Evolutionary conservation across 2,329 filamentous ascomycete genomes (phyloP).

Genomic region (Colletotrichum siamense): DNA sequence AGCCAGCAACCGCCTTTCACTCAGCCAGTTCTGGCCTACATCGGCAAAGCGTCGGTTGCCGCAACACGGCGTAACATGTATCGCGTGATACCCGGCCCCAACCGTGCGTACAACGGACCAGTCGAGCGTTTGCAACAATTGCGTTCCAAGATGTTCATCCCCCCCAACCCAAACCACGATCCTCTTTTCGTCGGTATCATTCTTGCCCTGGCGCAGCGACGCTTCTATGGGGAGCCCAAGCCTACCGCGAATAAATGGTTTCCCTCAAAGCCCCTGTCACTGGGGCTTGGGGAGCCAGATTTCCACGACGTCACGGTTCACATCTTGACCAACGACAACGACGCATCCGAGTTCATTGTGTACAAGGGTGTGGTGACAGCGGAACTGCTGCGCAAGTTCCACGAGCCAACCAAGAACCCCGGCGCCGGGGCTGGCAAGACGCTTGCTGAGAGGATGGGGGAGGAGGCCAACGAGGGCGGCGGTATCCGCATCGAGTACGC

Average conservation of each 20-base stretch:
- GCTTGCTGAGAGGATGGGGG: slow-evolving; percentile 5
- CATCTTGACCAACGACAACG: slow-evolving; percentile 56
- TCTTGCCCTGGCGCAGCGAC: slow-evolving; percentile 61
- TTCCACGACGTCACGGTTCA: slow-evolving; percentile 56
- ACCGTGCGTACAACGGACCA: slow-evolving; percentile 46
- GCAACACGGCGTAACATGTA: slow-evolving; percentile 53
- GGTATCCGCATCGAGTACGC: slow-evolving; percentile 53
- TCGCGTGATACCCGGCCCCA: slow-evolving; percentile 47
- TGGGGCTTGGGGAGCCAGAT: slow-evolving; percentile 26
- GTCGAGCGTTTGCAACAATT: slow-evolving; percentile 53
- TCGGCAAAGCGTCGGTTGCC: slow-evolving; percentile 52
- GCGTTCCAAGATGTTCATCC: slow-evolving; percentile 52
- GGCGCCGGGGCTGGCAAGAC: background rate
- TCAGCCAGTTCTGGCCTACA: slow-evolving; percentile 48
- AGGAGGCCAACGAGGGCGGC: slow-evolving; percentile 32
- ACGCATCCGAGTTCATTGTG: slow-evolving; percentile 55
- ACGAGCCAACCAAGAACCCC: slow-evolving; percentile 49
- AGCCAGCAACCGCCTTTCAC: background rate
- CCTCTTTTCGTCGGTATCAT: slow-evolving; percentile 57
- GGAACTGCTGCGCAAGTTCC: slow-evolving; percentile 55
- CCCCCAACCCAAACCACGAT: slow-evolving; percentile 55
- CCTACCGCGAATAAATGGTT: slow-evolving; percentile 11
- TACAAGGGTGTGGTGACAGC: slow-evolving; percentile 56
- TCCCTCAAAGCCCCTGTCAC: background rate
- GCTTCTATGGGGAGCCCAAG: slow-evolving; percentile 46